Evolutionary conservation across 1,284 basidiomycete species (phyloP), one percentile per base, ranked within the genome.

Genomic region (Malassezia pachydermatis): DNA sequence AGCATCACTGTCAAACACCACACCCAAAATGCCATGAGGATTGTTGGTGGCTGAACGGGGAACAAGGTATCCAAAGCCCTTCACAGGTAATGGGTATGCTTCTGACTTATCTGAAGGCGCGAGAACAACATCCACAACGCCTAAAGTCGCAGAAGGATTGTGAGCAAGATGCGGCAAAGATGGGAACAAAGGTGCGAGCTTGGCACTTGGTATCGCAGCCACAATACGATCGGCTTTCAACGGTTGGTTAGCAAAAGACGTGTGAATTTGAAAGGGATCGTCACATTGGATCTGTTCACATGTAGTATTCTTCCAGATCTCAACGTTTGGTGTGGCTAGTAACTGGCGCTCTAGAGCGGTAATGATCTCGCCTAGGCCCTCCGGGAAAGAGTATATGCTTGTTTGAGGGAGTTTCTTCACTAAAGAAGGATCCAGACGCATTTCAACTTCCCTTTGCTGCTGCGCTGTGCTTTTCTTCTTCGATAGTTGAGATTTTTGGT

Each of bases 21-120:
- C 77, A 20, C 51, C 79, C 61, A 55, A 73, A 60, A 57, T 75
- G 57, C 54, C 71, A 54, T 59, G 60, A 52, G 59, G 46, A 65
- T 73, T 68, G 80, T 80, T 11, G 72, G 82, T 25, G 63, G 74
- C 48, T 41, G 84, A 80, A 6, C 89, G 83, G 0, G 90, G 88
- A 45, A 94, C 79, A 58, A 98, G 82, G 74, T 92, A 96, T 1
- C 92, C 92, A 72, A 96, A 96, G 0, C 90, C 92, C 11, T 78
- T 29, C 65, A 76, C 89, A 81, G 67, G 87, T 3, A 67, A 75
- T 63, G 88, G 73, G 73, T 86, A 84, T 40, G 84, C 78, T 55
- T 77, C 72, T 7, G 86, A 9, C n/a, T 14, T 19, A 14, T 77
- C 25, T 2, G 35, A 34, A 2, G 51, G 53, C 0, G 59, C 51